These are phyloP conservation scores for Globisporangium parvum DNA, from an alignment of 352 stramenopile genomes.

Conservation along the genomic window DNA sequence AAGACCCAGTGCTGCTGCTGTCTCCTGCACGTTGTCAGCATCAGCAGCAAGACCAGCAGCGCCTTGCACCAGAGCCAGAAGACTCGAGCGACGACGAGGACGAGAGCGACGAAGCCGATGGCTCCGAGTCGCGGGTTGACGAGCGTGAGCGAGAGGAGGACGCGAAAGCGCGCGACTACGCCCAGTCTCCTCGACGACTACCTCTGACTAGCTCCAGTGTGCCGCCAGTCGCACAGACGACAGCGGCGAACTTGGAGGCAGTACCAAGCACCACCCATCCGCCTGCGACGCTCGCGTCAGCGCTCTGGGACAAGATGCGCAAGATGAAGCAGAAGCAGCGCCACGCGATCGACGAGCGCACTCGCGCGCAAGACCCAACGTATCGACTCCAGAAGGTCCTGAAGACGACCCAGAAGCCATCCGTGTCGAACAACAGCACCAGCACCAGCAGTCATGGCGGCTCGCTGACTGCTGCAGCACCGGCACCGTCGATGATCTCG, in stretches of 20 bases:
- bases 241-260: background rate
- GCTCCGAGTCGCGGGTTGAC: background rate
- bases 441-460: constrained; percentile 1
- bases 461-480: constrained; percentile 3
- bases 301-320: constrained; percentile 67
- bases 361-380: constrained; percentile 35
- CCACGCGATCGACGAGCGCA: constrained; percentile 25
- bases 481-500: constrained; percentile 19
- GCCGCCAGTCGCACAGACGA: background rate
- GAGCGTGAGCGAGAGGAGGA: constrained; percentile 7
- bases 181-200: background rate
- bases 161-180: background rate
- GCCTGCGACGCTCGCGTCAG: constrained; percentile 29
- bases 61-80: background rate
- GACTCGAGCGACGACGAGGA: constrained; percentile 1
- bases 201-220: background rate
- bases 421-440: constrained; percentile 13
- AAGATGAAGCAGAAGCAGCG: constrained; percentile 41
- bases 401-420: constrained; percentile 15
- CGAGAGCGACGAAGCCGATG: constrained; percentile 6
- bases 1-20: constrained; percentile 31
- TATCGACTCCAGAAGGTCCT: constrained; percentile 59
- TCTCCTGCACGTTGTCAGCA: background rate
- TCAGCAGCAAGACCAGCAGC: background rate
- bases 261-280: constrained; percentile 3